Percentiles rank a stretch among this genome's conserved stretches.
These are phyloP conservation scores for Saccharomycopsis schoenii DNA, from an alignment of 805 yeast species.

Conservation along the genomic window DNA sequence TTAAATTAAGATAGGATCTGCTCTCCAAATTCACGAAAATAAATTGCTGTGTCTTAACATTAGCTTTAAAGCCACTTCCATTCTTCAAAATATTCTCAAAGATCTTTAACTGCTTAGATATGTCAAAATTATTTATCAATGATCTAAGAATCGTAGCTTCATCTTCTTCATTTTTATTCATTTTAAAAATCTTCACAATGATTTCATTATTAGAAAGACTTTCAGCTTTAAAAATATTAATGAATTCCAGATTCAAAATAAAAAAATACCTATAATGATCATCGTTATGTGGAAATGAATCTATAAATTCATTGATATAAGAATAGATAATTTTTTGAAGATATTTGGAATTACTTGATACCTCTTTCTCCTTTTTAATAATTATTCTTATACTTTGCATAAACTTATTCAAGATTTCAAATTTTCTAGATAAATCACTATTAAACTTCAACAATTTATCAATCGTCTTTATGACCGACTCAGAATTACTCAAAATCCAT, in stretches of 20 bases:
- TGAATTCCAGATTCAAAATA: constrained; percentile 1
- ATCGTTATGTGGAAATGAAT: not conserved
- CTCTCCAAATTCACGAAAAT: constrained; percentile 7
- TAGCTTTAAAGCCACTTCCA: not conserved
- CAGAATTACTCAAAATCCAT: constrained; percentile 4
- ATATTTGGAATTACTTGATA: not conserved
- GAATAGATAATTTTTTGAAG: not conserved
- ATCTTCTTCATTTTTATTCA: not conserved
- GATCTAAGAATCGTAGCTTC: not conserved
- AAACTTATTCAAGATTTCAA: not conserved
- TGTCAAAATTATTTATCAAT: not conserved
- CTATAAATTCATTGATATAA: not conserved
- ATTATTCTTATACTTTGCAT: not conserved
- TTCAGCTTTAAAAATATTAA: constrained; percentile 5
- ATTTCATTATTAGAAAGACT: not conserved
- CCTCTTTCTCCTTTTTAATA: constrained; percentile 5
- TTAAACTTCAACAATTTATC: not conserved
- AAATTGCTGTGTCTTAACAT: not conserved
- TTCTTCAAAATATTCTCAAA: not conserved
- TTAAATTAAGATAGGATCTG: constrained; percentile 8
- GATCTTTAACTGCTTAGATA: constrained; percentile 9
- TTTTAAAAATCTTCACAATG: not conserved
- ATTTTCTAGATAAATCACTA: not conserved
- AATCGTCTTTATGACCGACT: not conserved
- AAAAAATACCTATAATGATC: not conserved